Evolutionary conservation across 2,329 filamentous ascomycete genomes (phyloP).

Genomic region (Fonsecaea multimorphosa): DNA sequence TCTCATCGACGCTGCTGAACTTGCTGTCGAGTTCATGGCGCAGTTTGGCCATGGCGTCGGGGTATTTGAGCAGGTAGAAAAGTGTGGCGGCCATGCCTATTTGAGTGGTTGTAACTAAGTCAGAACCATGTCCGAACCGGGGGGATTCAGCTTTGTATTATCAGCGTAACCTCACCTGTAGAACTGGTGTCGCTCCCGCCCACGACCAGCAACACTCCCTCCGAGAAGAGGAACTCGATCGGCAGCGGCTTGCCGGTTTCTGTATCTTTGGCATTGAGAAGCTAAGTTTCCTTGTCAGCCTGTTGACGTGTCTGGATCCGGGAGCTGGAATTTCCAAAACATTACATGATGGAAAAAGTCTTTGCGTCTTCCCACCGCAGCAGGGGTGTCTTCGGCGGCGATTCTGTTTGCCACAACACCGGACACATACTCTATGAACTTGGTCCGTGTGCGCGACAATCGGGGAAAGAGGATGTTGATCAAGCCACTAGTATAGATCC

Average conservation of each 20-base stretch:
- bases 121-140: neutral
- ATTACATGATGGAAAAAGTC: conserved; percentile 11
- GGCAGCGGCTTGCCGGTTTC: neutral
- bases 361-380: neutral
- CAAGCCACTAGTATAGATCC: neutral
- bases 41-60: neutral
- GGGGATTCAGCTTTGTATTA: neutral
- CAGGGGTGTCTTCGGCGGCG: neutral
- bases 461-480: neutral
- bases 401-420: neutral
- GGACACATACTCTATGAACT: neutral
- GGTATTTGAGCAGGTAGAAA: conserved; percentile 2
- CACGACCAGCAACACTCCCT: neutral
- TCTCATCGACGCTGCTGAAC: neutral
- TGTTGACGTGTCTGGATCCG: neutral
- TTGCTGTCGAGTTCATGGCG: neutral
- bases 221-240: neutral
- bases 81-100: neutral
- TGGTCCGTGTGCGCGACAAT: neutral
- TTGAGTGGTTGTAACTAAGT: too few relatives aligned
- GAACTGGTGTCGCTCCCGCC: neutral
- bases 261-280: neutral
- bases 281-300: neutral
- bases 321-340: neutral
- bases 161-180: neutral